Base-by-base conservation (phyloP, 176 grass and related monocot species). In the Hyparrhenia diplandra region DNA sequence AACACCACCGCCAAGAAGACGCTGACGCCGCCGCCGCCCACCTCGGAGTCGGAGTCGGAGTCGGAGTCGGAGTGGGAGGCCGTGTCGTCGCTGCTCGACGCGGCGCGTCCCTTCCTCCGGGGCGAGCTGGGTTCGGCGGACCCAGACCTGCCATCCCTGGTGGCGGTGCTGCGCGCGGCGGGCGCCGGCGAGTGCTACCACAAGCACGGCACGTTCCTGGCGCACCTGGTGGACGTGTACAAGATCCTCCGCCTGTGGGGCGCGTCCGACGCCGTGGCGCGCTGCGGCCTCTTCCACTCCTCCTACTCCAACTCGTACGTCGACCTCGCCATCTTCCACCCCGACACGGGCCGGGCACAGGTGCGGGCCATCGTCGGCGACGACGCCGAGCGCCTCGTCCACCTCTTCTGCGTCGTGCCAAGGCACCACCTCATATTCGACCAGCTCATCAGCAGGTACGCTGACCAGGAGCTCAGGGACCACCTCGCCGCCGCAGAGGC, bases 141-240 rank as follows among this genome's bases (percentile, higher is more conserved):
- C 83, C 87, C 87, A 0, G 78, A 58, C 0, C 94, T 97, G 8
- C 81, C 94, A 0, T 94, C 34, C 23, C 87, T 37, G 28, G 23
- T 45, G 5, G 2, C 85, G 17, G 88, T 92, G 14, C 87, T 97
- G n/a, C 80, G 86, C 17, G 85, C 85, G 0, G 87, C 87, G 0
- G 91, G 94, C 45, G 91, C 89, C 57, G 89, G 83, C 55, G 89
- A 97, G 91, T 97, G 94, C 89, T 97, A 78, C 80, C 94, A 97
- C 94, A 97, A 97, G 89, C 92, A 97, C 85, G 86, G 87, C 80
- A 94, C 94, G 14, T 97, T 97, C 87, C 87, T 97, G 64, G 77
- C 80, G 17, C 94, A 97, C 73, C 94, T 94, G 34, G 13, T 88
- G 40, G 87, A 88, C 35, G 90, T 3, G n/a, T n/a, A n/a, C n/a